Evolutionary conservation across 2,329 filamentous ascomycete species (phyloP), one percentile per base, ranked within the genome.

Genomic region (Graphiopsis chlorocephala): DNA sequence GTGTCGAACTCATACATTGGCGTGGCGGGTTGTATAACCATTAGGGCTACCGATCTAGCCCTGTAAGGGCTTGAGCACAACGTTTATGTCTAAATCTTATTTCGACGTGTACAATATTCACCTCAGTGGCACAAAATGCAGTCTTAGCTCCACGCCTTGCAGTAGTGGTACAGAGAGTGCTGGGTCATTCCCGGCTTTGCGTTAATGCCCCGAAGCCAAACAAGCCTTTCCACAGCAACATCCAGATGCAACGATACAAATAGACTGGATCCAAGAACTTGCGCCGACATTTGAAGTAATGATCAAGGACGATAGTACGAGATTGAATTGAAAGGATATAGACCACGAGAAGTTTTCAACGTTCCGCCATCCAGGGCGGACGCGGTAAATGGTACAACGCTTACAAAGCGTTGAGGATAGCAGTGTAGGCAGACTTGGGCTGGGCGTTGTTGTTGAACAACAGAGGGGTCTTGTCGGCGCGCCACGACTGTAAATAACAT

Each of bases 361-460:
- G 38, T 45, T 4, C 2, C n/a, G 38, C 38, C 38, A 20, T 45
- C 38, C 38, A 45, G 38, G n/a, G 38, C n/a, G 38, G 7, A 20
- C 38, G n/a, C 38, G 17, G 35, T 42, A 20, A 45, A 45, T 45
- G 38, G n/a, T 20, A 20, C 50, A 20, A 53, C 50, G 50, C 64
- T 53, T 56, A 66, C 62, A 62, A 38, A 42, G 59, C 53, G 31
- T 62, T 35, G 48, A 73, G 38, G 35, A 75, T 59, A 20, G 74
- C 72, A 42, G 70, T 74, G 64, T 78, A 80, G 8, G 78, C 79
- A 5, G 73, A 66, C 76, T 83, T 83, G 4, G 79, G 74, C 69
- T 78, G 59, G 68, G 72, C 81, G 64, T 68, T 75, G 12, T 56
- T 65, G 67, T 82, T 78, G 52, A 81, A 83, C 38, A 83, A 67